A percentile compares a stretch with the other conserved stretches of the same genome.
Conservation (phyloP, 2,329 filamentous ascomycete species). For the Daldinia eschscholtzii region DNA sequence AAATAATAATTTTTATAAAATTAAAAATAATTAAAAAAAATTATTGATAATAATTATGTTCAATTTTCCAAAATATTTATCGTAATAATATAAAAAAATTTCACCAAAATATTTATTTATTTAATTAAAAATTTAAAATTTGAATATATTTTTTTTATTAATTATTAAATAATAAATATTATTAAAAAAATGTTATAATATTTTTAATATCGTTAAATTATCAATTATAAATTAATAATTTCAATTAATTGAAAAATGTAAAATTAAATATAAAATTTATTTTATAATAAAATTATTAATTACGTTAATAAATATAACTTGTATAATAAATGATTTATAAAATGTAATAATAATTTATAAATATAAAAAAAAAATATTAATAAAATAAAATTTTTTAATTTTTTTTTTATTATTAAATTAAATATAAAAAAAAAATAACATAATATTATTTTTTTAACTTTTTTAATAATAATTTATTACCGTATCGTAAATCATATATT, state of each 20-base stretch:
- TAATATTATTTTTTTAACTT: conserved; percentile 9
- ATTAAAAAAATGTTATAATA: not conserved
- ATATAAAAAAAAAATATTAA: not conserved
- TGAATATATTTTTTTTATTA: not conserved
- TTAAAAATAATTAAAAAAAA: not conserved
- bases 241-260: not conserved
- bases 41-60: conserved; percentile 1
- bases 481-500: conserved; percentile 12
- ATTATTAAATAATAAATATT: not conserved
- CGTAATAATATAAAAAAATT: too few relatives aligned
- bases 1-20: conserved; percentile 14
- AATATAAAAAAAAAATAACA: not conserved
- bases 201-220: not conserved
- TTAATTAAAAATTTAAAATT: too few relatives aligned
- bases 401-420: not conserved
- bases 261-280: conserved; percentile 6
- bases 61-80: too few relatives aligned
- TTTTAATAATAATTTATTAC: conserved; percentile 6
- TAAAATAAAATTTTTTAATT: too few relatives aligned
- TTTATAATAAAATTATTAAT: conserved; percentile 6
- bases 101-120: too few relatives aligned
- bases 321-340: not conserved
- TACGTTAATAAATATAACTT: not conserved
- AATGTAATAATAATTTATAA: not conserved
- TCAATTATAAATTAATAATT: not conserved